Conservation (phyloP, 1,284 basidiomycete species). For the Ustilago lituana region DNA sequence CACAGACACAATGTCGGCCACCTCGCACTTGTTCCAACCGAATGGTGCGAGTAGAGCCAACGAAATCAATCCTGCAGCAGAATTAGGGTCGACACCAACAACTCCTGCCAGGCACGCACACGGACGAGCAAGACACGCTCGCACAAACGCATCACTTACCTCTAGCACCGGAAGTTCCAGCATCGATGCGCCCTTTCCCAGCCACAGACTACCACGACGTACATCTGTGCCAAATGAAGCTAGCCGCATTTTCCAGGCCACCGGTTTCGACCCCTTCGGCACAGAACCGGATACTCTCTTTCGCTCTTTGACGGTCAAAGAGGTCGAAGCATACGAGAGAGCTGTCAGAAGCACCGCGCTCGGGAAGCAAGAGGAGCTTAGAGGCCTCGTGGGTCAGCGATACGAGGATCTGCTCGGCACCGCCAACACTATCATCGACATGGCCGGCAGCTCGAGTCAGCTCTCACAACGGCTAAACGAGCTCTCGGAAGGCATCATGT, state of each 20-base stretch:
- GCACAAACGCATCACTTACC: conserved; percentile 46
- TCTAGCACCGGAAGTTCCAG: conserved; percentile 24
- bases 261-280: conserved; percentile 41
- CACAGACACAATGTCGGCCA: conserved; percentile 14
- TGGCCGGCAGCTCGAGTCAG: conserved; percentile 44
- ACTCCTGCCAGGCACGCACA: conserved; percentile 23
- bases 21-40: conserved; percentile 1
- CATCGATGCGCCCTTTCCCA: conserved; percentile 1
- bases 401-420: conserved; percentile 58
- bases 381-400: conserved; percentile 52
- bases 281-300: conserved; percentile 53
- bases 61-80: no score
- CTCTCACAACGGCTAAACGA: conserved; percentile 36
- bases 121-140: conserved; percentile 32
- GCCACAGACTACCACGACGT: conserved; percentile 7
- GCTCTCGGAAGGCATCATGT: conserved; percentile 23
- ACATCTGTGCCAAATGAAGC: conserved; percentile 24
- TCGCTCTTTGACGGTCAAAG: conserved; percentile 28
- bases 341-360: conserved; percentile 30
- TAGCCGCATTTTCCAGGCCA: conserved; percentile 32
- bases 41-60: conserved; percentile 1
- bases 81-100: conserved; percentile 1
- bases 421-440: conserved; percentile 58
- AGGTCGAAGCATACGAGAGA: conserved; percentile 45
- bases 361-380: conserved; percentile 46